Conservation (phyloP, 176 grass and related monocot genomes). For the Paspalum vaginatum region DNA sequence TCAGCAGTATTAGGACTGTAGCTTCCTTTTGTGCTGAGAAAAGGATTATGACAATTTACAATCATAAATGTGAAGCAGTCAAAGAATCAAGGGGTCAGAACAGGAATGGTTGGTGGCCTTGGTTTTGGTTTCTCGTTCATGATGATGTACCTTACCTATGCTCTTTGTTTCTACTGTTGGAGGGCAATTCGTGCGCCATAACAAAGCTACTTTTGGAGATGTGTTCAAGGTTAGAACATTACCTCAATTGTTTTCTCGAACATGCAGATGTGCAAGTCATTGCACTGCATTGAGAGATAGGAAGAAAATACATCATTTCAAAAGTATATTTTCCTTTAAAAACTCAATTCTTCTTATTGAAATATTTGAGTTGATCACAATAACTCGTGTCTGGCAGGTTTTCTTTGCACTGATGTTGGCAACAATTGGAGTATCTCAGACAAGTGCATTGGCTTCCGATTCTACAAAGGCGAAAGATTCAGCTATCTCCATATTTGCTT, state of each 20-base stretch:
- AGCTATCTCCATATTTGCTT: constrained; percentile 69
- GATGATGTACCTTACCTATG: constrained; percentile 63
- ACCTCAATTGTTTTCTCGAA: background rate
- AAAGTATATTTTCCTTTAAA: background rate
- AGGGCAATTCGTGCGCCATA: constrained; percentile 59
- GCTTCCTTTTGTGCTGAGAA: constrained; percentile 76
- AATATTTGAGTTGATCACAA: constrained; percentile 13
- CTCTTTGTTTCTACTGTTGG: constrained; percentile 84
- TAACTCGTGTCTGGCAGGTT: constrained; percentile 53
- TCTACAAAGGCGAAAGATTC: constrained; percentile 75
- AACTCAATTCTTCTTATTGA: background rate
- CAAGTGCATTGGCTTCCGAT: constrained; percentile 78
- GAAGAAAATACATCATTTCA: background rate
- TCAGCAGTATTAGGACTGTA: constrained; percentile 77
- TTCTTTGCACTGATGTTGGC: constrained; percentile 74
- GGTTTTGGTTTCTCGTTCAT: constrained; percentile 85
- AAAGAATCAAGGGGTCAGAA: constrained; percentile 60
- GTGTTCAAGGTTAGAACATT: constrained; percentile 61
- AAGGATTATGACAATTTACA: constrained; percentile 60
- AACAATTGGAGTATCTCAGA: constrained; percentile 66
- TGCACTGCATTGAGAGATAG: no score
- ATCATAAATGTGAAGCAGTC: constrained; percentile 75
- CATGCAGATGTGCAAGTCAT: no score
- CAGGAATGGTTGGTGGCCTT: constrained; percentile 65
- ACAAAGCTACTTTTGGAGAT: constrained; percentile 48